These are phyloP conservation scores for Trichoderma aggressivum DNA, from an alignment of 2,329 filamentous ascomycete genomes.

Conservation along the genomic window DNA sequence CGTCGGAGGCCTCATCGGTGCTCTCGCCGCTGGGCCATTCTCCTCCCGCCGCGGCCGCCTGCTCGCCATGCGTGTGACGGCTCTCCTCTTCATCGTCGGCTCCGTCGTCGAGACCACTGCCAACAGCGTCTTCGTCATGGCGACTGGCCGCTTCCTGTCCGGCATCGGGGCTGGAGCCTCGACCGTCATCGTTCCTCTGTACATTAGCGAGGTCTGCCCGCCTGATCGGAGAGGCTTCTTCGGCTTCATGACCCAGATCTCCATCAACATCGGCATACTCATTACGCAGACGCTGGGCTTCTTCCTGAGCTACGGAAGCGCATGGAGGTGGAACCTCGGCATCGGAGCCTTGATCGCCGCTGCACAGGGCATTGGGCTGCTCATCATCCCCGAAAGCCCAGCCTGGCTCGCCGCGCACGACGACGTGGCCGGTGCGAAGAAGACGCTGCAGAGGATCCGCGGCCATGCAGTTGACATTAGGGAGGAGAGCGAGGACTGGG, in stretches of 20 bases:
- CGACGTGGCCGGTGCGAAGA: constrained; percentile 59
- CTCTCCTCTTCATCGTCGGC: constrained; percentile 71
- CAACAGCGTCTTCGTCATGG: constrained; percentile 62
- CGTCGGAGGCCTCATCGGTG: constrained; percentile 80
- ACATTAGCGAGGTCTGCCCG: constrained; percentile 88
- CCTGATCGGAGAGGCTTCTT: constrained; percentile 74
- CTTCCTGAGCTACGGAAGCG: constrained; percentile 73
- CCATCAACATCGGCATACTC: constrained; percentile 88
- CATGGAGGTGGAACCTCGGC: constrained; percentile 82
- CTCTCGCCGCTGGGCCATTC: constrained; percentile 74
- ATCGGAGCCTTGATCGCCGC: constrained; percentile 66
- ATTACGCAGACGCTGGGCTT: constrained; percentile 79
- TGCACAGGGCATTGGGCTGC: constrained; percentile 65
- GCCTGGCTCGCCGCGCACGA: constrained; percentile 75
- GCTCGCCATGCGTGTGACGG: constrained; percentile 72
- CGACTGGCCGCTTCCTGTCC: constrained; percentile 71
- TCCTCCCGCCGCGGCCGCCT: constrained; percentile 74
- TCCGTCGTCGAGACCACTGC: constrained; percentile 73
- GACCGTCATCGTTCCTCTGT: constrained; percentile 90
- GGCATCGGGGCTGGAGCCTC: constrained; percentile 84
- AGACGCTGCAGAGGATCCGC: constrained; percentile 70
- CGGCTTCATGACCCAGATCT: constrained; percentile 81
- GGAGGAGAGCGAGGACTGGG: constrained; percentile 66
- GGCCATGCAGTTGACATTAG: constrained; percentile 66
- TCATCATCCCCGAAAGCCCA: constrained; percentile 81